These are phyloP conservation scores for Cadophora sp. DNA, from an alignment of 2,329 filamentous ascomycete genomes.

Conservation along the genomic window DNA sequence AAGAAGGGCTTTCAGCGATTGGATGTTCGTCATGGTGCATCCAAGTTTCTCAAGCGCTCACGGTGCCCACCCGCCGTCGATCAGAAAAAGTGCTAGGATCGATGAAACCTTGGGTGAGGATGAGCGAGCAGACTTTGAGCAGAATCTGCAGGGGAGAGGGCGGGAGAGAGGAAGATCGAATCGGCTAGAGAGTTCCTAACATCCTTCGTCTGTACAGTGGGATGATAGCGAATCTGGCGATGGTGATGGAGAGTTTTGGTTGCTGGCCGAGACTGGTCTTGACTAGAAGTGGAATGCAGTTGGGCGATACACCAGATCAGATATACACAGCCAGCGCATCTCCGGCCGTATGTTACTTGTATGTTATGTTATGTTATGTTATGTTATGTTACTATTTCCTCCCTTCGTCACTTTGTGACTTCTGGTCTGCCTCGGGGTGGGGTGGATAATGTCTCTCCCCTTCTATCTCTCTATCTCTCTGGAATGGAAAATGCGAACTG, in stretches of 20 bases:
- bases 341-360: slow-evolving; percentile 8
- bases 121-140: not conserved
- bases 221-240: not conserved
- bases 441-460: no score
- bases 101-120: slow-evolving; percentile 1
- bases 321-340: not conserved
- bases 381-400: not conserved
- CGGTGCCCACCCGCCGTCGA: not conserved
- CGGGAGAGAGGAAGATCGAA: no score
- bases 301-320: not conserved
- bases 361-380: no score
- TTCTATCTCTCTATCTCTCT: no score
- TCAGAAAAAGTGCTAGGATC: slow-evolving; percentile 9
- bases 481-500: not conserved
- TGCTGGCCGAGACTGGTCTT: not conserved
- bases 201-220: not conserved
- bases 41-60: not conserved
- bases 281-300: not conserved
- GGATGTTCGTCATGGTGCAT: slow-evolving; percentile 13
- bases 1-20: not conserved
- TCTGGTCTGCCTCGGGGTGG: not conserved
- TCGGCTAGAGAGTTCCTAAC: not conserved
- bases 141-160: not conserved
- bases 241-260: not conserved
- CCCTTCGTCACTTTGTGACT: not conserved